phyloP scores from a whole-genome alignment of 441 rosid genomes.

The Euphorbia celastroides region DNA sequence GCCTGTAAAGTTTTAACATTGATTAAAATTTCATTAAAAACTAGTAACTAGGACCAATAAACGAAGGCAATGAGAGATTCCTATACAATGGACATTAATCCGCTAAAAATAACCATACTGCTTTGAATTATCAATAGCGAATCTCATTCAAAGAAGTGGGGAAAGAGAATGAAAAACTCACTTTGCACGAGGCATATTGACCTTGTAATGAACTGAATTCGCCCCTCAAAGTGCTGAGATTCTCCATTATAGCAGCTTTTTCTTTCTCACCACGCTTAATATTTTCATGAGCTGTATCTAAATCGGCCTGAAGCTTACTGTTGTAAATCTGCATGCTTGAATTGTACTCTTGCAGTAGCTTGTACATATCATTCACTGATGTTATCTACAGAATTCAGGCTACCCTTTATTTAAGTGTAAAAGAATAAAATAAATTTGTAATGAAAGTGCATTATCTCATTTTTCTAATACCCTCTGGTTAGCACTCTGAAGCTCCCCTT shows the following conservation, averaged over 20 bases:
- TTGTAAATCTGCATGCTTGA: slow-evolving; percentile 78
- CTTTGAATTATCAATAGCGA: too few species aligned
- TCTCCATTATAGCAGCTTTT: slow-evolving; percentile 69
- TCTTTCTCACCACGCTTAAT: slow-evolving; percentile 68
- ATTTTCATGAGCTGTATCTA: slow-evolving; percentile 57
- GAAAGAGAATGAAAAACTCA: slow-evolving; percentile 21
- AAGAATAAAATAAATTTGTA: neutral
- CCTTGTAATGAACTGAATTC: slow-evolving; percentile 81
- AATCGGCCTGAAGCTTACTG: slow-evolving; percentile 66
- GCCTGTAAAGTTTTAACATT: slow-evolving; percentile 35
- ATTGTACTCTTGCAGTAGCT: slow-evolving; percentile 85
- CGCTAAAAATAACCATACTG: too few species aligned
- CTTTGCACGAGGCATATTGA: slow-evolving; percentile 67
- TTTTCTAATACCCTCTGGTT: slow-evolving; percentile 55
- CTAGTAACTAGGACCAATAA: neutral
- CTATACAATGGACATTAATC: slow-evolving; percentile 3
- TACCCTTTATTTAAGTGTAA: slow-evolving; percentile 8
- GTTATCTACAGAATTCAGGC: slow-evolving; percentile 44
- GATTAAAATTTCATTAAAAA: slow-evolving; percentile 3
- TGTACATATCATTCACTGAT: slow-evolving; percentile 70
- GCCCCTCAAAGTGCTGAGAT: slow-evolving; percentile 70
- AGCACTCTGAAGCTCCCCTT: slow-evolving; percentile 67
- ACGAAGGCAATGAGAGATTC: neutral
- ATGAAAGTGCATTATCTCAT: neutral
- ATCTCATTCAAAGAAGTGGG: too few species aligned